These are phyloP conservation scores for Neurospora tetraspora DNA, from an alignment of 495 filamentous ascomycete genomes.

Conservation along the genomic window DNA sequence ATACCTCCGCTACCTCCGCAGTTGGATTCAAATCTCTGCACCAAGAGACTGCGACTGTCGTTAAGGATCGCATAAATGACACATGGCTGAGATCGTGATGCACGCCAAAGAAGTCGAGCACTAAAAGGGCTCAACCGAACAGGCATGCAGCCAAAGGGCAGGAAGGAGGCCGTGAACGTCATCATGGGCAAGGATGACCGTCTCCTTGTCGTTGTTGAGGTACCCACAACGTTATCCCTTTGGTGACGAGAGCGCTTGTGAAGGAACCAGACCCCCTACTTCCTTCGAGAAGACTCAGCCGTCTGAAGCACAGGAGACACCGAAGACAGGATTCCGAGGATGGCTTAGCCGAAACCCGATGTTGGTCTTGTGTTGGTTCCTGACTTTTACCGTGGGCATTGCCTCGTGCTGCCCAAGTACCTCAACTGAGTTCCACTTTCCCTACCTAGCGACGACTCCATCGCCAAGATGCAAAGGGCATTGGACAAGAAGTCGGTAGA, in stretches of 20 bases:
- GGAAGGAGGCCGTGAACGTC: constrained; percentile 70
- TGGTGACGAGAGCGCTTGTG: background rate
- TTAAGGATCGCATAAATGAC: constrained; percentile 26
- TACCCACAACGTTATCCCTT: constrained; percentile 18
- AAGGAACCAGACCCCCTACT: background rate
- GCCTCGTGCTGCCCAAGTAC: constrained; percentile 27
- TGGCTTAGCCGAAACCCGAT: constrained; percentile 12
- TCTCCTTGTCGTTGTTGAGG: constrained; percentile 70
- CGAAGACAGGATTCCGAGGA: background rate
- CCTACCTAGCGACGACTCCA: background rate
- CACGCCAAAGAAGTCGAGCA: no score
- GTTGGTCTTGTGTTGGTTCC: constrained; percentile 17
- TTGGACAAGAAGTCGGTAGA: background rate
- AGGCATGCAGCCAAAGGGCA: constrained; percentile 35
- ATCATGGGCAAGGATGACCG: constrained; percentile 73
- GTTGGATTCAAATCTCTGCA: background rate
- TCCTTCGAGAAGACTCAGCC: background rate
- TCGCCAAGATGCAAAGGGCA: background rate
- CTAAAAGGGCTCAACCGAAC: no score
- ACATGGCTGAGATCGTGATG: no score
- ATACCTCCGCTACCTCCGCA: background rate
- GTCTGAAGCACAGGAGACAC: background rate
- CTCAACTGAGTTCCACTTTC: constrained; percentile 56
- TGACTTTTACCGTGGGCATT: constrained; percentile 6
- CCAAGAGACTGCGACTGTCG: constrained; percentile 46